Conservation (phyloP, 2,329 filamentous ascomycete genomes). For the Hymenoscyphus fraxineus region DNA sequence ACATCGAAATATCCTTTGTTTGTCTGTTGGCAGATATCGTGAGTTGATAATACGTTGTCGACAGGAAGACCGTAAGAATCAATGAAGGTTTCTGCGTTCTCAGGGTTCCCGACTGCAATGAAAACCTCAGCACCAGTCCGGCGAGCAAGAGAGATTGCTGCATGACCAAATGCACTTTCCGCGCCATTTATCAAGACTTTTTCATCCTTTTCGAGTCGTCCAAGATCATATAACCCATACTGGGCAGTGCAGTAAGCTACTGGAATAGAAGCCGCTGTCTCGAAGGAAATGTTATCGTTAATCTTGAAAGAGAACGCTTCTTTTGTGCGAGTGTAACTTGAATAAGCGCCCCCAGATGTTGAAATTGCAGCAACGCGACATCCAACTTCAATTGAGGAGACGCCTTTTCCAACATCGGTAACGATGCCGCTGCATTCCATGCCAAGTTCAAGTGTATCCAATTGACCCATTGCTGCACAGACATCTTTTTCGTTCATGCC, state of each 20-base stretch:
- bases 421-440: conserved; percentile 38
- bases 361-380: conserved; percentile 34
- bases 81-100: conserved; percentile 26
- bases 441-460: conserved; percentile 33
- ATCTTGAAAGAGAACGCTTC: conserved; percentile 23
- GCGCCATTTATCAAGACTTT: conserved; percentile 37
- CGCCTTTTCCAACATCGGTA: conserved; percentile 31
- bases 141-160: conserved; percentile 35
- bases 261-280: conserved; percentile 28
- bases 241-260: conserved; percentile 29
- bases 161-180: conserved; percentile 35
- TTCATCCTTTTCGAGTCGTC: conserved; percentile 27
- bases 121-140: conserved; percentile 28
- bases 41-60: conserved; percentile 22
- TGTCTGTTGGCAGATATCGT: conserved; percentile 25
- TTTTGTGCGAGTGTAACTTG: conserved; percentile 25
- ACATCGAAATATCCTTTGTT: conserved; percentile 30
- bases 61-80: conserved; percentile 19
- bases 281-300: conserved; percentile 21
- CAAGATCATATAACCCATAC: conserved; percentile 29
- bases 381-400: conserved; percentile 29
- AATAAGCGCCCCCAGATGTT: conserved; percentile 24
- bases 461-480: conserved; percentile 33
- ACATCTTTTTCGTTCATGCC: conserved; percentile 34
- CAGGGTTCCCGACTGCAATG: conserved; percentile 26